These are phyloP conservation scores for Penicillium angulare DNA, from an alignment of 495 filamentous ascomycete genomes.

Conservation along the genomic window DNA sequence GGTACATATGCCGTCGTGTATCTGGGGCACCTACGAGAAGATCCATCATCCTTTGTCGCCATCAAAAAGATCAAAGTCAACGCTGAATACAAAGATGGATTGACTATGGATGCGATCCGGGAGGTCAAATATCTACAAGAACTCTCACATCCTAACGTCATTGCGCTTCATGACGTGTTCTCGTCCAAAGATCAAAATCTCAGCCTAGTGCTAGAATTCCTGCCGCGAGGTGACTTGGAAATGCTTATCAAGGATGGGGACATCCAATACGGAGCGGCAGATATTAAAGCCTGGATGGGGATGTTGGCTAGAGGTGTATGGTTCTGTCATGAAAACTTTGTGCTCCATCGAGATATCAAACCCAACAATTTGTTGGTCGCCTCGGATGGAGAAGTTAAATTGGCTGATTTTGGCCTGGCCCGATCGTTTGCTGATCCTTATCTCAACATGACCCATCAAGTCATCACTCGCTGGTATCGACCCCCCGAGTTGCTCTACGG, in stretches of 20 bases:
- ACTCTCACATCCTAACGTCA: conserved; percentile 94
- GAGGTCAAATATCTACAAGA: conserved; percentile 95
- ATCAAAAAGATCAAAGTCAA: conserved; percentile 99
- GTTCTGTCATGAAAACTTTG: conserved; percentile 94
- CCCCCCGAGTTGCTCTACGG: conserved; percentile 91
- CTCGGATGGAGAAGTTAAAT: conserved; percentile 85
- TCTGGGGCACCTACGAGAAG: conserved; percentile 69
- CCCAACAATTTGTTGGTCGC: conserved; percentile 97
- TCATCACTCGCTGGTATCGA: conserved; percentile 96
- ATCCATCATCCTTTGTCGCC: conserved; percentile 71
- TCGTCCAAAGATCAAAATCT: conserved; percentile 90
- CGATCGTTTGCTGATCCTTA: conserved; percentile 86
- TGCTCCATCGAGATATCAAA: conserved; percentile 98
- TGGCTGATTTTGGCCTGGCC: conserved; percentile 97
- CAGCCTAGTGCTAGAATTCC: conserved; percentile 89
- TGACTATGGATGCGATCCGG: conserved; percentile 90
- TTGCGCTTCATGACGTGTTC: conserved; percentile 87
- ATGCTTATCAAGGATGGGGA: conserved; percentile 84
- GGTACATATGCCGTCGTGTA: conserved; percentile 97
- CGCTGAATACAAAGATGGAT: conserved; percentile 77
- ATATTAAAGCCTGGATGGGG: conserved; percentile 98
- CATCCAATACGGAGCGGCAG: conserved; percentile 72
- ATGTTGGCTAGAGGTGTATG: conserved; percentile 92
- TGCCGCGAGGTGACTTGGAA: conserved; percentile 88
- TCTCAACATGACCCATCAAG: conserved; percentile 83